Evolutionary conservation across 2,329 filamentous ascomycete genomes (phyloP).

Genomic region (Cladosporium sp.): DNA sequence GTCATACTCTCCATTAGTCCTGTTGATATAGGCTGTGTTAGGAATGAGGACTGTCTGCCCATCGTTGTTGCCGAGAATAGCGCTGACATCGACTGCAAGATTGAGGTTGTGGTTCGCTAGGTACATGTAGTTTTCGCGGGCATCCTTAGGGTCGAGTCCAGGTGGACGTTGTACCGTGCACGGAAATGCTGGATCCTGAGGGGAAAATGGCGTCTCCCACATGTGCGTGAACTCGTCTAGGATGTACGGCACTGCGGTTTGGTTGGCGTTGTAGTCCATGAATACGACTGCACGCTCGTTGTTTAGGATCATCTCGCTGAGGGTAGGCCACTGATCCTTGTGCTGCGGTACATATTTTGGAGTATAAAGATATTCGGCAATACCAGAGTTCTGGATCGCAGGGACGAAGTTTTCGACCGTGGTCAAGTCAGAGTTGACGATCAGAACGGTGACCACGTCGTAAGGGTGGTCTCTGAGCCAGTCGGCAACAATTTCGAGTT

Average conservation of each 20-base stretch:
- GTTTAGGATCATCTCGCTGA: slow-evolving; percentile 70
- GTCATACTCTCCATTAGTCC: slow-evolving; percentile 65
- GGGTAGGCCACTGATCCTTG: slow-evolving; percentile 77
- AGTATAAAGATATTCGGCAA: slow-evolving; percentile 71
- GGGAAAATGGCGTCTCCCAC: slow-evolving; percentile 90
- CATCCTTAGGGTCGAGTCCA: slow-evolving; percentile 55
- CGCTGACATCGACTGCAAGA: slow-evolving; percentile 63
- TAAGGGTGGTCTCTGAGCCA: slow-evolving; percentile 80
- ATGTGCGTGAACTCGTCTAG: slow-evolving; percentile 84
- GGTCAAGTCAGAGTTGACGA: slow-evolving; percentile 79
- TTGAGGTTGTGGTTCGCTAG: slow-evolving; percentile 92
- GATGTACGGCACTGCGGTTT: slow-evolving; percentile 75
- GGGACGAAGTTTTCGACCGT: slow-evolving; percentile 62
- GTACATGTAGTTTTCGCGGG: slow-evolving; percentile 64
- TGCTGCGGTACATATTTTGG: slow-evolving; percentile 71
- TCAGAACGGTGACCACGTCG: slow-evolving; percentile 82
- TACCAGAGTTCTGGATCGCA: slow-evolving; percentile 69
- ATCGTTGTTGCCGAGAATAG: slow-evolving; percentile 46
- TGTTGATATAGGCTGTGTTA: slow-evolving; percentile 66
- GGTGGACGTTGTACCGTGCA: slow-evolving; percentile 79
- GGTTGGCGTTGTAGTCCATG: slow-evolving; percentile 81
- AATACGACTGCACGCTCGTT: slow-evolving; percentile 73
- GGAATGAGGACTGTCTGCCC: slow-evolving; percentile 64
- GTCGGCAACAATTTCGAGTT: slow-evolving; percentile 65
- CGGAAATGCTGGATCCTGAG: slow-evolving; percentile 66